Percentiles rank a stretch among this genome's conserved stretches.
phyloP scores from a whole-genome alignment of 768 basidiomycete genomes.

The Suillus occidentalis region DNA sequence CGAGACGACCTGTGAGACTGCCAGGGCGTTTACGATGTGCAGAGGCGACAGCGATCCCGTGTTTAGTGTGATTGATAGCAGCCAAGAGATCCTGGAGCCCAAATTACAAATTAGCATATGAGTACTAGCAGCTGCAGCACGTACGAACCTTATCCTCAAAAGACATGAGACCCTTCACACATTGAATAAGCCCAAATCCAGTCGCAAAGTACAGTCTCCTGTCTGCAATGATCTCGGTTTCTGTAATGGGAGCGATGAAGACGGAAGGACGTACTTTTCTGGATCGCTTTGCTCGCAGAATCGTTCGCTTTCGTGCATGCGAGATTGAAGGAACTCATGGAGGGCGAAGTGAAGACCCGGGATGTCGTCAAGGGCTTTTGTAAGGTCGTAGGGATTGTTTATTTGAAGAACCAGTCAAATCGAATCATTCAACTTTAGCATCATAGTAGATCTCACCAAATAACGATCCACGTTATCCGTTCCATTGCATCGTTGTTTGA shows the following conservation, averaged over 20 bases:
- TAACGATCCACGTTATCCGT: constrained; percentile 81
- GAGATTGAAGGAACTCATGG: constrained; percentile 74
- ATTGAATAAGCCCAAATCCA: constrained; percentile 86
- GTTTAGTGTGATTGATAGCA: constrained; percentile 74
- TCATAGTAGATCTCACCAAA: constrained; percentile 49
- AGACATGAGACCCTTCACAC: constrained; percentile 90
- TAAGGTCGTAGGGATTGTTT: constrained; percentile 47
- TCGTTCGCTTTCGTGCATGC: constrained; percentile 87
- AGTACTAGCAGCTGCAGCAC: not conserved
- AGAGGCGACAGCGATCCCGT: constrained; percentile 69
- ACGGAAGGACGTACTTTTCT: constrained; percentile 48
- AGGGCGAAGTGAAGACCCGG: constrained; percentile 65
- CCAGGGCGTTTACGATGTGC: constrained; percentile 76
- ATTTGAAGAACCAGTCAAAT: constrained; percentile 24
- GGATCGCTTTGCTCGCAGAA: constrained; percentile 64
- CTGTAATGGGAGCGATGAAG: constrained; percentile 7
- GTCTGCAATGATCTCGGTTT: constrained; percentile 37
- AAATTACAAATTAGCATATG: not conserved
- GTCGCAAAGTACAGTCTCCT: constrained; percentile 82
- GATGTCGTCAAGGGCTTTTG: constrained; percentile 59
- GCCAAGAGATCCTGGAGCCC: constrained; percentile 65
- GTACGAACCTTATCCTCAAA: constrained; percentile 79
- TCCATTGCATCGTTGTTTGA: constrained; percentile 89
- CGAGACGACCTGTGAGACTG: constrained; percentile 63
- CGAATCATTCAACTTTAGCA: not conserved